Conservation (phyloP, 148 eudicot species). For the Vaccinium myrtillus region DNA sequence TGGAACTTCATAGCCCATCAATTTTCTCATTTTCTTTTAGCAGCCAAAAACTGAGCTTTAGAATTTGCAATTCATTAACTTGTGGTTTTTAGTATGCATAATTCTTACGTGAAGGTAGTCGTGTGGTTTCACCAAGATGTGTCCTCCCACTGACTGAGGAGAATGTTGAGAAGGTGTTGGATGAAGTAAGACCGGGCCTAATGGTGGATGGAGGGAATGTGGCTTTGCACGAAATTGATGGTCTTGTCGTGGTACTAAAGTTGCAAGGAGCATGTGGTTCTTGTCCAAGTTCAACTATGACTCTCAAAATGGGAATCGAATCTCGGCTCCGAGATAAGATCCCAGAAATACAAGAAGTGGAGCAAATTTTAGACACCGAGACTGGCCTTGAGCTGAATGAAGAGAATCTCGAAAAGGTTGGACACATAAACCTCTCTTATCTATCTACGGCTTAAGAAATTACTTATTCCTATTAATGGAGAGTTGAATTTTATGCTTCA, state of each 20-base stretch:
- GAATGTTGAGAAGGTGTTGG: constrained; percentile 87
- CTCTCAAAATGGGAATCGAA: constrained; percentile 86
- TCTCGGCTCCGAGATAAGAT: constrained; percentile 78
- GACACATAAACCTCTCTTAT: not conserved
- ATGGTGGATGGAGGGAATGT: constrained; percentile 98
- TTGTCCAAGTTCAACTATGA: constrained; percentile 97
- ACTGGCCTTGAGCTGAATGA: constrained; percentile 89
- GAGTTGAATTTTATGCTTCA: not conserved
- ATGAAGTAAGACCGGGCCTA: constrained; percentile 82
- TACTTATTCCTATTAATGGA: not conserved
- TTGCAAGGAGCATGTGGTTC: constrained; percentile 97
- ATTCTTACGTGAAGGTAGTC: constrained; percentile 26
- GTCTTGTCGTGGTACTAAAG: constrained; percentile 82
- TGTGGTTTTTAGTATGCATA: not conserved
- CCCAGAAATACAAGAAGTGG: constrained; percentile 85
- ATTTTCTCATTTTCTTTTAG: not conserved
- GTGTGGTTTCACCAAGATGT: constrained; percentile 56
- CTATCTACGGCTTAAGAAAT: not conserved
- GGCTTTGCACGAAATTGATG: constrained; percentile 86
- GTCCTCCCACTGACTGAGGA: constrained; percentile 84
- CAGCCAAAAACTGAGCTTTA: not conserved
- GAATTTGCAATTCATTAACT: not conserved
- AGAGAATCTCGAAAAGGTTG: constrained; percentile 88
- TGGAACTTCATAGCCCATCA: not conserved
- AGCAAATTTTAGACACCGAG: constrained; percentile 80